Base-by-base conservation (phyloP, 345 rosid genomes). In the Populus tremula region DNA sequence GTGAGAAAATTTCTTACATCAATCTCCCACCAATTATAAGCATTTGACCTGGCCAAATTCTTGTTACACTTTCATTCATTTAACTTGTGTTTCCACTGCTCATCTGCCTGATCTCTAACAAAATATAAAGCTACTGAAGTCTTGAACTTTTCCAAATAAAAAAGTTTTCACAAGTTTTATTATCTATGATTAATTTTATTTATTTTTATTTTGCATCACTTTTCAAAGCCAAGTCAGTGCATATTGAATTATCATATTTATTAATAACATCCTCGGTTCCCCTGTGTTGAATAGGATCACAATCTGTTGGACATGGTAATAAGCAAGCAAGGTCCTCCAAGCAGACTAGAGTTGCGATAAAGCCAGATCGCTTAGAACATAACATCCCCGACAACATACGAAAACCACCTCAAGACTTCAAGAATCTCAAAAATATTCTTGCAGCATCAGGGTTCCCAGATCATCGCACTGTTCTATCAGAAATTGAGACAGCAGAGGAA, bases 401-500 rank as follows among this genome's bases (percentile, higher is more conserved):
- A 50, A 73, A 70, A 38, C 78, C 79, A 62, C 69, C 73, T 54
- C 72, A 64, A 68, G 84, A 86, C 33, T 79, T 76, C 80, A 77
- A 87, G 77, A 86, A 70, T 69, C 86, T 84, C 17, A 84, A 65
- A 76, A 73, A 80, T 23, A 85, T 86, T 63, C 80, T 82, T 45
- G 71, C 76, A 2, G 80, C 74, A 33, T 80, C 89, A 5, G 64
- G 72, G 62, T 73, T 71, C 5, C 54, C 80, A n/a, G 79, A 82
- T 69, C 72, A 81, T 18, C 16, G 71, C 71, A 67, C 86, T 1
- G 21, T 87, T 70, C 74, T 87, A 69, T 72, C 84, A 50, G 74
- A 85, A 70, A 85, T 89, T 43, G 85, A 84, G 78, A 86, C 87
- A 39, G 89, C 91, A 20, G 93, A 89, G 84, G 76, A 76, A 77